phyloP scores from a whole-genome alignment of 345 rosid species.

The Sisymbrium irio region DNA sequence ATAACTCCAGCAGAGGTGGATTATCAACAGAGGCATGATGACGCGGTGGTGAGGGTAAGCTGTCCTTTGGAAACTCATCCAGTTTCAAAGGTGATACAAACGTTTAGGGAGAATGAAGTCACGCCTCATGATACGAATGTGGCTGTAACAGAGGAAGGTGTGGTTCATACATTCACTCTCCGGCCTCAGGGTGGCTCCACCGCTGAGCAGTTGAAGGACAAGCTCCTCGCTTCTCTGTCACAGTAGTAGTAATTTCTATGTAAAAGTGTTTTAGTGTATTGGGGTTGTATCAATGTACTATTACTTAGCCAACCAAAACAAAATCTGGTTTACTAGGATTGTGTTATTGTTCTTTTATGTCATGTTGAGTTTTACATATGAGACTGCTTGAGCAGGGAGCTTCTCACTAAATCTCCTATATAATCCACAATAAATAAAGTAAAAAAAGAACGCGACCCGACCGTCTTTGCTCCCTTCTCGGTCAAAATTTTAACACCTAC shows the following conservation, averaged over 20 bases:
- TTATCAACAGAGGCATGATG: slow-evolving; percentile 70
- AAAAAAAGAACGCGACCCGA: neutral
- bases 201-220: slow-evolving; percentile 80
- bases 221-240: slow-evolving; percentile 59
- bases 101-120: slow-evolving; percentile 67
- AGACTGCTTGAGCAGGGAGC: neutral
- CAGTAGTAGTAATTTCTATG: slow-evolving; percentile 34
- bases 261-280: neutral
- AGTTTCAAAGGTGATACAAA: slow-evolving; percentile 53
- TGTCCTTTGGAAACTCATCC: slow-evolving; percentile 83
- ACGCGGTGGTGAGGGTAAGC: slow-evolving; percentile 65
- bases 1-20: slow-evolving; percentile 57
- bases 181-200: slow-evolving; percentile 57
- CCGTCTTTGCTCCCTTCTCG: neutral
- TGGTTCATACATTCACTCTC: slow-evolving; percentile 74
- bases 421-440: neutral
- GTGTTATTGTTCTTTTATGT: slow-evolving; percentile 4
- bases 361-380: slow-evolving; percentile 9
- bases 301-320: slow-evolving; percentile 6
- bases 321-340: neutral
- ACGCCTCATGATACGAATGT: slow-evolving; percentile 58
- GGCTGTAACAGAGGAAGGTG: slow-evolving; percentile 55
- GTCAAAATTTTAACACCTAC: slow-evolving; percentile 1
- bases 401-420: neutral
- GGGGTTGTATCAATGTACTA: slow-evolving; percentile 1